Evolutionary conservation across 805 yeast genomes (phyloP), one percentile per base, ranked within the genome.

Genomic region (Starmerella potacharoeniae): DNA sequence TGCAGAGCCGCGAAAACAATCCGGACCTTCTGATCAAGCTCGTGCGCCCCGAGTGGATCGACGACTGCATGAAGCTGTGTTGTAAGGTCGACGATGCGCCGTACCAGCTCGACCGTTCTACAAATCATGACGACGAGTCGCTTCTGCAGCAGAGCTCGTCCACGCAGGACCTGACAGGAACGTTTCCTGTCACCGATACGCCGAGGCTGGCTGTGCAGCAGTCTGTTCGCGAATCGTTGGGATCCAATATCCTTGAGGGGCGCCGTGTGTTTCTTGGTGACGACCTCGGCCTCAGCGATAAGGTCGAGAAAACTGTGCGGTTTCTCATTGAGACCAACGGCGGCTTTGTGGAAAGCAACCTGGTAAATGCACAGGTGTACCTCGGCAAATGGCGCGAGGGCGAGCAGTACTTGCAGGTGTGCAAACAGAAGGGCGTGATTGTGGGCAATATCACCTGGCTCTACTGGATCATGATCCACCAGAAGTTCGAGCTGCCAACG

Each of bases 1-100:
- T 57, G 37, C 49, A 59, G 36, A 59, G 59, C 54, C 45, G 57
- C 7, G 30, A 40, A 29, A 55, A 55, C 33, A 60, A 62, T 34
- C 68, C 69, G 29, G 70, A 70, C 1, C 49, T 58, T 29, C 56
- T 55, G 29, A 60, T 68, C 39, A 63, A 62, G 49, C 58, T 69
- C n/a, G 93, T 90, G 3, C 72, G 77, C 3, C 95, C 96, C 0
- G 78, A 80, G 22, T 91, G 96, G 96, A 68, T 90, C 13, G 82
- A 82, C 51, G 84, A 79, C 56, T 83, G 90, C 64, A 71, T 86
- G 58, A 78, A 76, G 53, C 65, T 74, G 40, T 73, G 80, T 31
- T 66, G 73, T 47, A 74, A 69, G 51, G 66, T 84, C 10, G 77
- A 77, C 52, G 90, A 80, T 52, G 56, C 65, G 0, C 76, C 77